Evolutionary conservation across 805 yeast genomes (phyloP).

Genomic region (Wickerhamiella azymoides): DNA sequence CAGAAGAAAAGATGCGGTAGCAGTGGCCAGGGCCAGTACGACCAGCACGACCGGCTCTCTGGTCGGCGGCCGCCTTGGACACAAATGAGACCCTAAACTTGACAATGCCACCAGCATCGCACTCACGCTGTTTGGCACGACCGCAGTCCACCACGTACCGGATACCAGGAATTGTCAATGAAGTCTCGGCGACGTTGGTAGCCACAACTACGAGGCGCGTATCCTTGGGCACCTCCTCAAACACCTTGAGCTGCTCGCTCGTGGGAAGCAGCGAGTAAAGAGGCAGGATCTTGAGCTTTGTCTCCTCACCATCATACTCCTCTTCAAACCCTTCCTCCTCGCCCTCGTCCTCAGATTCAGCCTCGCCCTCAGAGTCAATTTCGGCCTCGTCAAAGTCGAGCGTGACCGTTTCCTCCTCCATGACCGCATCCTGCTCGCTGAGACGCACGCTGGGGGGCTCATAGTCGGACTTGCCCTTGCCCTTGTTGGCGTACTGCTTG

Average conservation of each 20-base stretch:
- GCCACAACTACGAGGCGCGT: conserved; percentile 85
- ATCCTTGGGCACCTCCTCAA: conserved; percentile 72
- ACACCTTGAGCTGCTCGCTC: conserved; percentile 84
- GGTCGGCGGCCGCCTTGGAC: conserved; percentile 90
- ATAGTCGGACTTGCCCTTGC: conserved; percentile 18
- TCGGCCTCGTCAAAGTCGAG: conserved; percentile 28
- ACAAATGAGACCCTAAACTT: conserved; percentile 86
- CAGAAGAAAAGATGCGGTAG: conserved; percentile 83
- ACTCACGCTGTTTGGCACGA: conserved; percentile 76
- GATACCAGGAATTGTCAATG: conserved; percentile 90
- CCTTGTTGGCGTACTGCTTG: not conserved
- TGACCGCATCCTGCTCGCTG: conserved; percentile 44
- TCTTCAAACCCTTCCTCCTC: conserved; percentile 45
- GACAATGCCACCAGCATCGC: conserved; percentile 79
- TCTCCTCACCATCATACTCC: conserved; percentile 35
- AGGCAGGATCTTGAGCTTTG: conserved; percentile 79
- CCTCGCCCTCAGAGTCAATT: conserved; percentile 28
- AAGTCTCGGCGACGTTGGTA: conserved; percentile 95
- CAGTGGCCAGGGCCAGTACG: conserved; percentile 99
- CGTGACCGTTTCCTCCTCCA: conserved; percentile 84
- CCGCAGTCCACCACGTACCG: conserved; percentile 94
- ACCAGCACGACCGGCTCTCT: conserved; percentile 94
- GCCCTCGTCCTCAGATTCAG: conserved; percentile 30
- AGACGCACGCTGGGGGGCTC: conserved; percentile 30
- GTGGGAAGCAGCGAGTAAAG: conserved; percentile 90